A percentile compares a stretch with the other conserved stretches of the same genome.
Conservation (phyloP, 768 basidiomycete genomes). For the Lentinula raphanica region DNA sequence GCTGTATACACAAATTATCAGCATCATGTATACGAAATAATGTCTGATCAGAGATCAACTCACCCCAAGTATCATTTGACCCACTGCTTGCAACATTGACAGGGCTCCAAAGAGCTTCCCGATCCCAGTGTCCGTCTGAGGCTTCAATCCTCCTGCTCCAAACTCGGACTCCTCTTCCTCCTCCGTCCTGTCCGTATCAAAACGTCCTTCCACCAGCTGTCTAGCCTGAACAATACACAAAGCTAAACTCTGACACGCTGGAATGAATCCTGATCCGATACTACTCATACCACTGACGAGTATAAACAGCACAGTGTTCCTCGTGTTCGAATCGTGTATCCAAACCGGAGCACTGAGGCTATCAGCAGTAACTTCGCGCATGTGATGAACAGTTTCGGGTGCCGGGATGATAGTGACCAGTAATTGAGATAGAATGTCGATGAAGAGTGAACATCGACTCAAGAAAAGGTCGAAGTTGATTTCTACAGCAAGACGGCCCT, state of each 20-base stretch:
- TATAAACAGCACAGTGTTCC: conserved; percentile 52
- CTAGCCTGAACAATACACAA: conserved; percentile 54
- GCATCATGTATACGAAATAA: too few relatives aligned
- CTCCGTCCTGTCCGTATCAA: conserved; percentile 13
- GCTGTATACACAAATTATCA: conserved; percentile 29
- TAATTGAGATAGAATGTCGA: conserved; percentile 62
- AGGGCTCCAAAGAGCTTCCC: conserved; percentile 71
- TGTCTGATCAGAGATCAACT: conserved; percentile 12
- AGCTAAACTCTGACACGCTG: conserved; percentile 70
- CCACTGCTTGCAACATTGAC: conserved; percentile 63
- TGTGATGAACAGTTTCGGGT: conserved; percentile 29
- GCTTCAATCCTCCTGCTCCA: conserved; percentile 7
- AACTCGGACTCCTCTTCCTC: conserved; percentile 13
- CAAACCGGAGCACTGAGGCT: neutral
- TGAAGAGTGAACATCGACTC: conserved; percentile 52
- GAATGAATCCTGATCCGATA: conserved; percentile 62
- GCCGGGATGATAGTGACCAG: conserved; percentile 52
- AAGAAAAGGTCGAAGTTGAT: conserved; percentile 68
- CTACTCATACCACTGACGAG: conserved; percentile 52
- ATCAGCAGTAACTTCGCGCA: neutral
- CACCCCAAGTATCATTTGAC: conserved; percentile 60
- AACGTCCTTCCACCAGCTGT: conserved; percentile 23
- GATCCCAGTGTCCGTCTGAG: conserved; percentile 21
- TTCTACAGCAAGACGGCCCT: conserved; percentile 51
- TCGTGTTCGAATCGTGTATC: neutral